phyloP scores from a whole-genome alignment of 352 stramenopile species.

The Pythium sukuiense region DNA sequence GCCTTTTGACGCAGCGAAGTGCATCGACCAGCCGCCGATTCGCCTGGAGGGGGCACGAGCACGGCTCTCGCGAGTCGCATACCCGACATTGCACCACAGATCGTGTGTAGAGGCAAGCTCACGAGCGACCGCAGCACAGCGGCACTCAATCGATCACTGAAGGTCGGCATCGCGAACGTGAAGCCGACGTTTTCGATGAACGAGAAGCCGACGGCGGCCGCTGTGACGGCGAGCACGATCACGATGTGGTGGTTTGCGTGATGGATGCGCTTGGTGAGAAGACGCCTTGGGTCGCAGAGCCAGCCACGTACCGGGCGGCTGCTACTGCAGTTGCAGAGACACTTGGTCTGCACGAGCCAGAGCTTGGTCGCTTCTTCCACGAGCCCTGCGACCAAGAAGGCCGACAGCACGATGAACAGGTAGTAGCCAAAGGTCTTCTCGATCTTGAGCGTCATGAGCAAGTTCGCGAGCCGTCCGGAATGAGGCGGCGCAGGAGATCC shows the following conservation, averaged over 20 bases:
- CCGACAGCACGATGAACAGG: constrained; percentile 47
- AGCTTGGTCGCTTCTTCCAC: constrained; percentile 71
- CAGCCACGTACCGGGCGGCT: constrained; percentile 17
- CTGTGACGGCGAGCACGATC: constrained; percentile 54
- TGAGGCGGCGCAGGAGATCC: constrained; percentile 17
- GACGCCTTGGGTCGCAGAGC: constrained; percentile 49
- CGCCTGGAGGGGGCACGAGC: constrained; percentile 16
- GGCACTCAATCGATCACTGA: constrained; percentile 36
- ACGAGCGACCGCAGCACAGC: constrained; percentile 42
- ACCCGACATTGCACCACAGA: constrained; percentile 64
- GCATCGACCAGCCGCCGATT: constrained; percentile 15
- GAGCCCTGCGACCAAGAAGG: constrained; percentile 58
- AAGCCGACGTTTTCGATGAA: constrained; percentile 61
- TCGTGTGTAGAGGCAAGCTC: constrained; percentile 56
- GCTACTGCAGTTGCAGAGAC: constrained; percentile 33
- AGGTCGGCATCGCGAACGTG: constrained; percentile 37
- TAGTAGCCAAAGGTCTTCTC: constrained; percentile 65
- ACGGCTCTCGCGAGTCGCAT: constrained; percentile 53
- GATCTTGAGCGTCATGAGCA: constrained; percentile 49
- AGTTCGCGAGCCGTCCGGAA: constrained; percentile 36
- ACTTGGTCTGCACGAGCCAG: constrained; percentile 63
- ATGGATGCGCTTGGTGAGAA: constrained; percentile 43
- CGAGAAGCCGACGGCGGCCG: constrained; percentile 57
- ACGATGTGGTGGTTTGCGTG: constrained; percentile 59
- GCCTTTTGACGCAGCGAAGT: constrained; percentile 32